phyloP scores from a whole-genome alignment of 768 basidiomycete genomes.

The Erythrobasidium yunnanense region DNA sequence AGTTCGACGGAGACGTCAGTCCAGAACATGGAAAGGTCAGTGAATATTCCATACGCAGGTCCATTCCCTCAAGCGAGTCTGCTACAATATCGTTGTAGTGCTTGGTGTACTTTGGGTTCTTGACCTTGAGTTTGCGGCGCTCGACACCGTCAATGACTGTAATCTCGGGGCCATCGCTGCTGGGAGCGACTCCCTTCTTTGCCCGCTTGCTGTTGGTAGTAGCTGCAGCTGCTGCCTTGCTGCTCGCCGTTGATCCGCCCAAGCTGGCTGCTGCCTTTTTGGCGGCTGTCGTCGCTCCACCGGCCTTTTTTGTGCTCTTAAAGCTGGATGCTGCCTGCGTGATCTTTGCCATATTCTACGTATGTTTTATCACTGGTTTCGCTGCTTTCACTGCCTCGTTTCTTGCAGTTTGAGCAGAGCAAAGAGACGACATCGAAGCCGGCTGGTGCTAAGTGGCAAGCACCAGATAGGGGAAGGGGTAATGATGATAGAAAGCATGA shows the following conservation, averaged over 20 bases:
- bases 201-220: background rate
- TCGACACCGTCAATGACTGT: background rate
- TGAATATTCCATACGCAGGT: background rate
- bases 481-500: too few species aligned
- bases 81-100: background rate
- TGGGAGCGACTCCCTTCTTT: conserved; percentile 8
- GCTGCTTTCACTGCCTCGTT: too few species aligned
- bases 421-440: too few species aligned
- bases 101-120: conserved; percentile 7
- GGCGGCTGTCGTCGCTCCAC: background rate
- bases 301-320: conserved; percentile 22
- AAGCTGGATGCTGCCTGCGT: too few species aligned
- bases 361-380: too few species aligned
- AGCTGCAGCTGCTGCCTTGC: background rate
- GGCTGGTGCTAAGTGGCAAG: too few species aligned
- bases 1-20: background rate
- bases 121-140: background rate
- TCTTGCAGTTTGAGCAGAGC: too few species aligned
- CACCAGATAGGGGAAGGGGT: too few species aligned
- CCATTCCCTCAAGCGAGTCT: conserved; percentile 18
- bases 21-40: too few species aligned
- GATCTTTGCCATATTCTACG: too few species aligned
- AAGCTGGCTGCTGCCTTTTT: background rate
- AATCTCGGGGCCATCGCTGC: background rate
- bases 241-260: too few species aligned